Conservation (phyloP, 345 rosid genomes). For the Hibiscus tridactylites region DNA sequence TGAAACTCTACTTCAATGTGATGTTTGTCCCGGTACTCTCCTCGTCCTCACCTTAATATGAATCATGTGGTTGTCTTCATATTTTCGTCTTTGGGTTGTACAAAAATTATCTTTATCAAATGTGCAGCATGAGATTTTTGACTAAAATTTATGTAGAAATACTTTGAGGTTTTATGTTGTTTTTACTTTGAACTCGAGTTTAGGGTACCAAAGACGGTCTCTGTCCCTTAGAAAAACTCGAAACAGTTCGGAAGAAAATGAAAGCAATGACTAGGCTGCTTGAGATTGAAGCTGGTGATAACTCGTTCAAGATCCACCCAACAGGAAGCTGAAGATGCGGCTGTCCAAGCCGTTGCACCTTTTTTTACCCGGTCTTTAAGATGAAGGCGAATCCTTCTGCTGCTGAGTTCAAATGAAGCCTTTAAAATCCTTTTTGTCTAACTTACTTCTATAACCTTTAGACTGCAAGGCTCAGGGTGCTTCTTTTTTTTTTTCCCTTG, state of each 20-base stretch:
- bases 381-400: constrained; percentile 10
- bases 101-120: background rate
- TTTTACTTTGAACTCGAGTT: background rate
- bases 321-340: constrained; percentile 44
- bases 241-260: constrained; percentile 59
- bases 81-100: background rate
- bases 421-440: background rate
- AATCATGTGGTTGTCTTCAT: background rate
- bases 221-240: constrained; percentile 66
- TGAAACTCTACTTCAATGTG: constrained; percentile 46
- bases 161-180: background rate
- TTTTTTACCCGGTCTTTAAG: too few species aligned
- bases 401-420: background rate
- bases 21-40: constrained; percentile 44
- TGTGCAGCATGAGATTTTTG: background rate
- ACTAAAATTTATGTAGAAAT: background rate
- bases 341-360: constrained; percentile 43
- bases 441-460: background rate
- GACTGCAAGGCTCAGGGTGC: background rate
- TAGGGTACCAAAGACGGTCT: constrained; percentile 72
- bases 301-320: too few species aligned
- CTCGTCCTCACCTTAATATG: background rate
- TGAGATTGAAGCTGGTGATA: constrained; percentile 77
- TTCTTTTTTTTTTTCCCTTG: background rate
- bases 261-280: constrained; percentile 36